These are phyloP conservation scores for Polyrhizophydium stewartii DNA, from an alignment of 371 early-diverging fungal genomes.

Conservation along the genomic window DNA sequence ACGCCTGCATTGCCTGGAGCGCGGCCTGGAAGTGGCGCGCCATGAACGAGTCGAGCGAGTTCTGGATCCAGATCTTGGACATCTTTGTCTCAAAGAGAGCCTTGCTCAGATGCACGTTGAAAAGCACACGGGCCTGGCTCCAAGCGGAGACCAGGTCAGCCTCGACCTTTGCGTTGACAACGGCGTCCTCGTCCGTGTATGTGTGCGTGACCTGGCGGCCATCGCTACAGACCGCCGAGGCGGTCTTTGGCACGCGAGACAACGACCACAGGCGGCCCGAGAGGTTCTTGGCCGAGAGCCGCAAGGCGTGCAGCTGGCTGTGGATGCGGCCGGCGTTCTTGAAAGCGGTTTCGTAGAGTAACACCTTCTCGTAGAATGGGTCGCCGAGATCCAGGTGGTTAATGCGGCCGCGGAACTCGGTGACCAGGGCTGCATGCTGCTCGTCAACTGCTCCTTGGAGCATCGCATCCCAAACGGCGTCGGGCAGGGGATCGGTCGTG, in stretches of 20 bases:
- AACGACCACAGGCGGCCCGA: neutral
- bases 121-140: neutral
- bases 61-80: slow-evolving; percentile 49
- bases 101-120: neutral
- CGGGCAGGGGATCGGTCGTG: neutral
- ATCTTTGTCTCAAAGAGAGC: slow-evolving; percentile 25
- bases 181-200: neutral
- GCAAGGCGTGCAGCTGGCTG: slow-evolving; percentile 1
- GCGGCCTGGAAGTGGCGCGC: slow-evolving; percentile 8
- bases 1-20: neutral
- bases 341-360: slow-evolving; percentile 7
- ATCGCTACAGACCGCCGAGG: neutral
- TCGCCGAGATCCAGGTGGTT: neutral
- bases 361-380: slow-evolving; percentile 3
- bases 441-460: neutral
- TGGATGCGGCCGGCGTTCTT: neutral
- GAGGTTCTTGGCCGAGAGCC: neutral
- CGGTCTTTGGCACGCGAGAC: neutral
- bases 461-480: neutral
- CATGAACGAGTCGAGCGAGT: slow-evolving; percentile 41
- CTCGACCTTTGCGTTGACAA: neutral
- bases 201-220: neutral
- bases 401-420: neutral
- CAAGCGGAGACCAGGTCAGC: neutral
- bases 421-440: neutral